These are phyloP conservation scores for Termitomyces sp. DNA, from an alignment of 768 basidiomycete genomes.

Conservation along the genomic window DNA sequence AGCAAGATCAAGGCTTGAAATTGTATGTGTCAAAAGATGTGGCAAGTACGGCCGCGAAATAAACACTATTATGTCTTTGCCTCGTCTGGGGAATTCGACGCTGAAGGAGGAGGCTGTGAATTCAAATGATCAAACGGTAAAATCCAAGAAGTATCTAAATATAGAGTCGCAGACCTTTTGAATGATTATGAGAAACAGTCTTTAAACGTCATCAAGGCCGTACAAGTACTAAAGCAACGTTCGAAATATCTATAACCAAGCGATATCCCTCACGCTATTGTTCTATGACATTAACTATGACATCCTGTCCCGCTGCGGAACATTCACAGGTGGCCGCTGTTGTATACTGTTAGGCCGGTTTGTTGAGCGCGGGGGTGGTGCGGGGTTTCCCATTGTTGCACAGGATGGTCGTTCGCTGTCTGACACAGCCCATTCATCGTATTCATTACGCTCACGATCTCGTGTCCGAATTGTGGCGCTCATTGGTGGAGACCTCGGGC, in stretches of 20 bases:
- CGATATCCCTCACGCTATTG: neutral
- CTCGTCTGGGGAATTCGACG: too few species aligned
- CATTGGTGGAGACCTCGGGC: slow-evolving; percentile 26
- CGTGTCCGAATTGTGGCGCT: slow-evolving; percentile 17
- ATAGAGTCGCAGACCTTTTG: neutral
- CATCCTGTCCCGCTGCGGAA: slow-evolving; percentile 39
- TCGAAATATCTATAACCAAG: neutral
- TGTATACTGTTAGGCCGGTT: slow-evolving; percentile 60
- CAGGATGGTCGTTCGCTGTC: slow-evolving; percentile 25
- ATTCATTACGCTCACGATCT: slow-evolving; percentile 15
- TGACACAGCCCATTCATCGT: slow-evolving; percentile 11
- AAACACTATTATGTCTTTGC: too few species aligned
- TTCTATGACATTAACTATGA: slow-evolving; percentile 5
- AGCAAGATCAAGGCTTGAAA: too few species aligned
- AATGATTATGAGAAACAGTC: neutral
- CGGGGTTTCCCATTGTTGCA: slow-evolving; percentile 35
- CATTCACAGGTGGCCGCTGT: slow-evolving; percentile 45
- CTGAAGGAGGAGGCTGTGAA: too few species aligned
- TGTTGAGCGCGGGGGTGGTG: slow-evolving; percentile 59
- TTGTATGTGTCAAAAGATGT: too few species aligned
- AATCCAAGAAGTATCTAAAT: neutral
- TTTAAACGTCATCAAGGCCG: neutral
- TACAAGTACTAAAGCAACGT: neutral
- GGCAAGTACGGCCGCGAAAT: too few species aligned
- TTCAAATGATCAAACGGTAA: neutral